Conservation (phyloP, 768 basidiomycete species). For the Butyriboletus loyo region DNA sequence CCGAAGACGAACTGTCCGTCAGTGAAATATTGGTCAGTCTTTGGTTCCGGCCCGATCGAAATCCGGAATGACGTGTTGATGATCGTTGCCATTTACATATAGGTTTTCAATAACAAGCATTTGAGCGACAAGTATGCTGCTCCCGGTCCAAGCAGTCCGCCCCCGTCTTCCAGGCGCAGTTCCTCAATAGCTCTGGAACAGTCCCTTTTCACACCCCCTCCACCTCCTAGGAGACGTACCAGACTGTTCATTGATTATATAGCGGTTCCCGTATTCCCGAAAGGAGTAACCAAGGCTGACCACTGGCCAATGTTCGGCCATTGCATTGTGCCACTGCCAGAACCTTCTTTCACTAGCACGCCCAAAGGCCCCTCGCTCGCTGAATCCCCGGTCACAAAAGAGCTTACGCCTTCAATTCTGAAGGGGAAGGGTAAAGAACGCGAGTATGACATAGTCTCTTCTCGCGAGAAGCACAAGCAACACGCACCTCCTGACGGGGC, state of each 20-base stretch:
- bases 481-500: background rate
- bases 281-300: conserved; percentile 18
- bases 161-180: background rate
- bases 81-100: background rate
- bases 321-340: background rate
- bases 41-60: conserved; percentile 1
- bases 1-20: conserved; percentile 16
- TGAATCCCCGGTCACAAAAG: background rate
- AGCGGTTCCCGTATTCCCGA: conserved; percentile 20
- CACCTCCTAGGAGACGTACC: conserved; percentile 8
- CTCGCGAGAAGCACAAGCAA: background rate
- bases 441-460: background rate
- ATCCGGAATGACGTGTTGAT: background rate
- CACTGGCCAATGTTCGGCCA: conserved; percentile 11
- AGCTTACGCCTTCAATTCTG: background rate
- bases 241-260: conserved; percentile 16
- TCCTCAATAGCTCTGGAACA: conserved; percentile 9
- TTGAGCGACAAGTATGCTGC: background rate
- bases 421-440: conserved; percentile 25
- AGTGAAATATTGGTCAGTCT: conserved; percentile 18
- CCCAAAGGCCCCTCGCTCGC: background rate
- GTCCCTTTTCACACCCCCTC: conserved; percentile 32
- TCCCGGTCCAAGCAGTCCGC: conserved; percentile 6
- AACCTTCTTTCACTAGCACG: background rate
- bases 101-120: background rate